Evolutionary conservation across 768 basidiomycete genomes (phyloP), one percentile per base, ranked within the genome.

Genomic region (Amylocystis lapponica): DNA sequence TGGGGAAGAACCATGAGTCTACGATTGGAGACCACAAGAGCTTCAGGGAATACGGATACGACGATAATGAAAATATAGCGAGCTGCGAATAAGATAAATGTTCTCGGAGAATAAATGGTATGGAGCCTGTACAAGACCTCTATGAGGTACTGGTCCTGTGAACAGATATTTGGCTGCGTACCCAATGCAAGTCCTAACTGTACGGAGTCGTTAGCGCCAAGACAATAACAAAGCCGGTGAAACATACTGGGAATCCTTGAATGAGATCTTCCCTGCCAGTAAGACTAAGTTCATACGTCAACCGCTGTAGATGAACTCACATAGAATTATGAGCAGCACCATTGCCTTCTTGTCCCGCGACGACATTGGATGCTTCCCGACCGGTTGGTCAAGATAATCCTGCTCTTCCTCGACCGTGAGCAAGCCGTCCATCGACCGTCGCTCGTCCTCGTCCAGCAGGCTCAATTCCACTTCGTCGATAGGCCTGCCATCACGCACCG

Each of bases 21-120:
- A 99, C 91, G 48, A 99, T 85, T 39, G 96, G 96, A 6, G 92
- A 95, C 94, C 95, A 98, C 51, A 98, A 64, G 48, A 99, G 65
- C 67, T 99, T 99, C 56, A 99, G 79, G 17, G 92, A 96, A 69
- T 98, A 99, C 4, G 92, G 92, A 65, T 94, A 95, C 56, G 83
- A 86, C 36, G 90, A 84, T 21, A 99, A 72, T 31, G 92, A 86
- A 67, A 99, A 97, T 8, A 93, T 79, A 49, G 86, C 95, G 45
- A 99, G 77, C 66, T 98, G 92, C 27, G 93, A 95, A 69, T 99
- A 99, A 25, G 95, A 96, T 48, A 99, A 65, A 65, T 95, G 87
- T 57, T 96, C 84, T 66, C 88, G 86, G 41, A 98, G 76, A 64
- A 98, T 80, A 72, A 98, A 98, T 17, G 96, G 95, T 5, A 99